phyloP scores from a whole-genome alignment of 176 grass and related monocot genomes.

The maize (Zea mays) region DNA sequence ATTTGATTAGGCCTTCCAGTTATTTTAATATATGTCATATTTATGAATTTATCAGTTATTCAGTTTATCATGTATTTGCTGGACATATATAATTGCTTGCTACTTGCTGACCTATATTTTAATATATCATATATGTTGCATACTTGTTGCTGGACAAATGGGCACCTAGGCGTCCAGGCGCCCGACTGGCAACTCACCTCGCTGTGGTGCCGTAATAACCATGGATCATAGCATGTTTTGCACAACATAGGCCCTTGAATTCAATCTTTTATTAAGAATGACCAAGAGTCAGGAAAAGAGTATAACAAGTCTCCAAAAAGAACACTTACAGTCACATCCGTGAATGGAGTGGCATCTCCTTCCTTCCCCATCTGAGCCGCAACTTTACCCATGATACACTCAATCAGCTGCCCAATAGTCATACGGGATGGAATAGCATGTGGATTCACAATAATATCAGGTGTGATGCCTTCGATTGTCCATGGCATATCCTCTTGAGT shows the following conservation, averaged over 20 bases:
- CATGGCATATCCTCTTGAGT: slow-evolving; percentile 99
- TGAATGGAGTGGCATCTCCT: slow-evolving; percentile 97
- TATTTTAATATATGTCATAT: too few relatives aligned
- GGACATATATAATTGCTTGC: too few relatives aligned
- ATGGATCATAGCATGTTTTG: neutral
- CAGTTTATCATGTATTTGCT: too few relatives aligned
- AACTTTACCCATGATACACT: slow-evolving; percentile 98
- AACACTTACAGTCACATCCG: slow-evolving; percentile 95
- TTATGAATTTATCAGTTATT: too few relatives aligned
- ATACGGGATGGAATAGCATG: slow-evolving; percentile 99
- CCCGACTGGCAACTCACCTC: too few relatives aligned
- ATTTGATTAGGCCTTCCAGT: too few relatives aligned
- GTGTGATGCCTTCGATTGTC: slow-evolving; percentile 98
- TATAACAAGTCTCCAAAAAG: neutral
- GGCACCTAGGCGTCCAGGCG: too few relatives aligned
- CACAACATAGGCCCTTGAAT: neutral
- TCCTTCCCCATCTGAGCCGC: slow-evolving; percentile 97
- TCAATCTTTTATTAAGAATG: neutral
- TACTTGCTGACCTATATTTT: too few relatives aligned
- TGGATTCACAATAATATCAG: slow-evolving; percentile 98
- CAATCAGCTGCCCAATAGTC: slow-evolving; percentile 97
- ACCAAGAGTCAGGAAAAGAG: neutral
- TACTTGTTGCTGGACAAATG: too few relatives aligned
- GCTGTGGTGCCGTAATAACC: too few relatives aligned
- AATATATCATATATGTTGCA: too few relatives aligned